phyloP scores from a whole-genome alignment of 2,329 filamentous ascomycete species.

The Verticillium zaregamsianum region DNA sequence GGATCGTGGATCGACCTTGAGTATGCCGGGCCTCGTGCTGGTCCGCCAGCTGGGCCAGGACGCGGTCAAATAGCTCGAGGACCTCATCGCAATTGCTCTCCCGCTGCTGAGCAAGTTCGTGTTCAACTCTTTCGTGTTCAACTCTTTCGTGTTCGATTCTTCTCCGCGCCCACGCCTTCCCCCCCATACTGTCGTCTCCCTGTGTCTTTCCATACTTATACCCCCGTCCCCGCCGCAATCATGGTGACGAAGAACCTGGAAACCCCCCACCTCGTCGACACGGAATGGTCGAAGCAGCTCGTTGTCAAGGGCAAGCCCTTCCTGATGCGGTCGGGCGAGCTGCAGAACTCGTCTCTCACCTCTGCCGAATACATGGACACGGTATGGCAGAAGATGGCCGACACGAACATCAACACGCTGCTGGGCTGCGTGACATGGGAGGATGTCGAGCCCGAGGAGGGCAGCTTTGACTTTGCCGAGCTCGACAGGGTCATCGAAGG shows the following conservation, averaged over 20 bases:
- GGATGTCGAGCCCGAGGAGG: slow-evolving; percentile 25
- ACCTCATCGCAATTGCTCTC: not conserved
- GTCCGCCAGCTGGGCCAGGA: not conserved
- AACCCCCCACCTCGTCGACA: not conserved
- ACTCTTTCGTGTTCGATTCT: not conserved
- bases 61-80: not conserved
- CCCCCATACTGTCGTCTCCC: not conserved
- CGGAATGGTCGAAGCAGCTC: slow-evolving; percentile 21
- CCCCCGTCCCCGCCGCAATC: not conserved
- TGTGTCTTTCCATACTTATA: no score
- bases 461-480: slow-evolving; percentile 20
- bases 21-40: not conserved
- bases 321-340: slow-evolving; percentile 23
- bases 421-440: slow-evolving; percentile 27
- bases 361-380: slow-evolving; percentile 20
- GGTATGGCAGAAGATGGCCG: slow-evolving; percentile 21
- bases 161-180: not conserved
- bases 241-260: not conserved
- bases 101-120: not conserved
- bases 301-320: slow-evolving; percentile 24
- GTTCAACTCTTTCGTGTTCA: not conserved
- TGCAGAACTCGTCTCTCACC: slow-evolving; percentile 26
- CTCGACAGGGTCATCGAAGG: slow-evolving; percentile 20
- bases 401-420: slow-evolving; percentile 23
- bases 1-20: not conserved